These are phyloP conservation scores for Corymbia citriodora DNA, from an alignment of 441 rosid genomes.

Conservation along the genomic window DNA sequence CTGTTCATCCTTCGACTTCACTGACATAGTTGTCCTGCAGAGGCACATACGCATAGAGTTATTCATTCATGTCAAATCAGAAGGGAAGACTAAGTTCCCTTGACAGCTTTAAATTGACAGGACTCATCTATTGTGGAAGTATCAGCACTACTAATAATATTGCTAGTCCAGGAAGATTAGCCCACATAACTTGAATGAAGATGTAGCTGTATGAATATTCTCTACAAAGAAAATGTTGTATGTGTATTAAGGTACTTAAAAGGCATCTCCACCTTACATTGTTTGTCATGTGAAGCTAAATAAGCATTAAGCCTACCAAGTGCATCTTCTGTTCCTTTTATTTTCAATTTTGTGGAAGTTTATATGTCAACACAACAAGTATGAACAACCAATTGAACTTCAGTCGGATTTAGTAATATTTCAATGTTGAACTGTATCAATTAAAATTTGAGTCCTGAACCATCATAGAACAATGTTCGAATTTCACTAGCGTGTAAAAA, in stretches of 20 bases:
- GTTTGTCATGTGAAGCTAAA: background rate
- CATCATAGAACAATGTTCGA: background rate
- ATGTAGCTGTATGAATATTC: background rate
- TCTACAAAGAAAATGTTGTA: background rate
- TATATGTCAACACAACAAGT: background rate
- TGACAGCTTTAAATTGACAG: background rate
- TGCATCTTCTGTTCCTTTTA: background rate
- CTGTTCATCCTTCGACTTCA: conserved; percentile 43
- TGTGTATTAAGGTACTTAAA: background rate
- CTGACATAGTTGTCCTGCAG: conserved; percentile 36
- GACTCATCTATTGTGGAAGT: background rate
- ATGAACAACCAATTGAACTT: background rate
- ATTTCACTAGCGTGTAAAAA: background rate
- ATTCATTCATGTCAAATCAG: background rate
- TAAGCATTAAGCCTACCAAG: background rate
- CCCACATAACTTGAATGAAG: background rate
- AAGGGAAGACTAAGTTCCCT: background rate
- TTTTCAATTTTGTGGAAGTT: background rate
- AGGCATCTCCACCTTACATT: background rate
- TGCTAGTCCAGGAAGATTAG: background rate
- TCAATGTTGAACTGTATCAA: background rate
- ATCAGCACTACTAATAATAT: accelerated
- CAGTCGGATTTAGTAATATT: background rate
- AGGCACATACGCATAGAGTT: background rate
- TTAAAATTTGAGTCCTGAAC: background rate